Evolutionary conservation across 257 asterid genomes (phyloP).

Genomic region (Solanum pimpinellifolium): DNA sequence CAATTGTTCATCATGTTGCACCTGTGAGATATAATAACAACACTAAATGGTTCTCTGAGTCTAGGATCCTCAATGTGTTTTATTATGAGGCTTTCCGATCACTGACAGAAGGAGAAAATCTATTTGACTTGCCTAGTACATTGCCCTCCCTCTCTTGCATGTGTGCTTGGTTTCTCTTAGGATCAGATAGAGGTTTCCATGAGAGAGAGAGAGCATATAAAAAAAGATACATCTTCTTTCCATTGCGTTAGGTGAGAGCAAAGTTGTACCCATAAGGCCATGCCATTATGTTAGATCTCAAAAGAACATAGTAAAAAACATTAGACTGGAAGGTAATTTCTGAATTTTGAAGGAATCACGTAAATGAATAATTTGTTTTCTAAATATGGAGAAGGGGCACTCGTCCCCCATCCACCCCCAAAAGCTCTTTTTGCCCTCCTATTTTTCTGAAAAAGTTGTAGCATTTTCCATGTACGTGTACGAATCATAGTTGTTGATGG

Average conservation of each 20-base stretch:
- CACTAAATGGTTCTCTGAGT: background rate
- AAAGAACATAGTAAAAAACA: background rate
- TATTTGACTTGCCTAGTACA: background rate
- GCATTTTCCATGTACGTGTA: background rate
- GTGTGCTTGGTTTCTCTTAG: background rate
- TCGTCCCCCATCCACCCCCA: background rate
- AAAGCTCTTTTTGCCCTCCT: background rate
- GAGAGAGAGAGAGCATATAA: background rate
- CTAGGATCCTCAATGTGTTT: background rate
- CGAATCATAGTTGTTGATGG: background rate
- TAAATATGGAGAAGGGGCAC: background rate
- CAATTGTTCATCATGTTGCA: background rate
- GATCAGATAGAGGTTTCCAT: background rate
- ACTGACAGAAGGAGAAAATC: background rate
- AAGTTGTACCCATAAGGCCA: background rate
- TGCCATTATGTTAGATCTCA: background rate
- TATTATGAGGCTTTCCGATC: background rate
- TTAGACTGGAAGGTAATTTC: background rate
- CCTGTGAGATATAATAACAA: background rate
- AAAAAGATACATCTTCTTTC: background rate
- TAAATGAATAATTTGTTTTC: background rate
- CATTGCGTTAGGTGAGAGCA: background rate
- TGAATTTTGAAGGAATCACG: background rate
- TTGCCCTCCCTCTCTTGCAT: background rate
- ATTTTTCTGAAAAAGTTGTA: background rate